Evolutionary conservation across 2,329 filamentous ascomycete species (phyloP).

Genomic region (Diaporthe sp.): DNA sequence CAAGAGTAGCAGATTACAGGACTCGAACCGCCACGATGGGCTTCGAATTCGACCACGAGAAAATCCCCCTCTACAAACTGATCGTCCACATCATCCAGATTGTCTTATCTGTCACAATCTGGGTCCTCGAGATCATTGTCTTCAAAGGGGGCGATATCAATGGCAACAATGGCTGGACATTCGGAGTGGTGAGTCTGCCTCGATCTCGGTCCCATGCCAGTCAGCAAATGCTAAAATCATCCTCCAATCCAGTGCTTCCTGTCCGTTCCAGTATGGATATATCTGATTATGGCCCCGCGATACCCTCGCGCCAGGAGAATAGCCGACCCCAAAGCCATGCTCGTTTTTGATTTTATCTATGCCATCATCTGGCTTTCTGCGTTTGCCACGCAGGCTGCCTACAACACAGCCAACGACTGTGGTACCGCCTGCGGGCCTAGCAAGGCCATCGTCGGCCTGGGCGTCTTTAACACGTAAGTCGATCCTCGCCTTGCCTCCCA

Average conservation of each 20-base stretch:
- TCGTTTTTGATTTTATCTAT: constrained; percentile 69
- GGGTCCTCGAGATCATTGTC: constrained; percentile 71
- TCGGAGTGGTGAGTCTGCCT: constrained; percentile 68
- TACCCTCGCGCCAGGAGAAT: constrained; percentile 73
- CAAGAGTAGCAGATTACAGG: neutral
- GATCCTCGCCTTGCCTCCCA: neutral
- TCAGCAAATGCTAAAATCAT: constrained; percentile 7
- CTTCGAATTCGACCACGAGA: constrained; percentile 67
- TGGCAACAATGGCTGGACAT: constrained; percentile 74
- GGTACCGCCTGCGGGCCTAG: constrained; percentile 70
- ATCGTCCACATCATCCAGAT: constrained; percentile 69
- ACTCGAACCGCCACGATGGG: constrained; percentile 49
- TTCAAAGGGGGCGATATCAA: constrained; percentile 66
- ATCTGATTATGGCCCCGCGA: constrained; percentile 74
- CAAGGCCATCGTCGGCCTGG: constrained; percentile 73
- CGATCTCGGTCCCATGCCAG: neutral
- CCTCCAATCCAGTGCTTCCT: constrained; percentile 69
- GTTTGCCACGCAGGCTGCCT: constrained; percentile 75
- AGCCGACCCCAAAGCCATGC: constrained; percentile 73
- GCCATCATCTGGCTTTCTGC: constrained; percentile 75
- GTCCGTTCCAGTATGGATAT: constrained; percentile 74
- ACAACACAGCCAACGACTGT: constrained; percentile 70
- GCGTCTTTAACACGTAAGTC: constrained; percentile 73
- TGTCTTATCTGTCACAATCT: constrained; percentile 67
- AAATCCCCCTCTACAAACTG: constrained; percentile 69